A percentile compares a stretch with the other conserved stretches of the same genome.
phyloP scores from a whole-genome alignment of 345 rosid species.

The Salix purpurea region DNA sequence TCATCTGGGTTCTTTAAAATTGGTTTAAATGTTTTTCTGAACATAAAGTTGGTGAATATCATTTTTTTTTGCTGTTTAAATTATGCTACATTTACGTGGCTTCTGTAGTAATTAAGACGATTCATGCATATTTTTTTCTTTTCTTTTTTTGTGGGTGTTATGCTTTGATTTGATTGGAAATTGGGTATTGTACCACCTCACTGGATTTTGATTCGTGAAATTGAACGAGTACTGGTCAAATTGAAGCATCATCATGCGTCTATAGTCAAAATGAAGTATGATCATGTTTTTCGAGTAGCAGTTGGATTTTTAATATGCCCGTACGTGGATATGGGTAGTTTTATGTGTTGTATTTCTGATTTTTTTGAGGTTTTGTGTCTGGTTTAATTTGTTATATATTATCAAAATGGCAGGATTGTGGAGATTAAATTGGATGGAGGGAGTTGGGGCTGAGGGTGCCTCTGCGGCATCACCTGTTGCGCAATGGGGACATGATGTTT shows the following conservation, averaged over 20 bases:
- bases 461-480: conserved; percentile 57
- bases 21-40: background rate
- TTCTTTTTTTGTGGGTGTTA: background rate
- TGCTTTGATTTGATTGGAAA: background rate
- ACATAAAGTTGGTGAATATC: background rate
- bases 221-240: background rate
- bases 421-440: conserved; percentile 55
- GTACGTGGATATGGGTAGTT: background rate
- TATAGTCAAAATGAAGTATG: too few relatives aligned
- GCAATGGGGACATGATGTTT: conserved; percentile 62
- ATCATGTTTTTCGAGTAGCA: background rate
- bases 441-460: conserved; percentile 58
- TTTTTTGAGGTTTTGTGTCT: background rate
- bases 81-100: background rate
- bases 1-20: background rate
- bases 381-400: conserved; percentile 13
- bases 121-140: background rate
- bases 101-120: background rate
- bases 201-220: background rate
- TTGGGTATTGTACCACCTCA: background rate
- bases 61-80: background rate
- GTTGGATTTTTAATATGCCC: background rate
- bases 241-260: background rate
- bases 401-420: conserved; percentile 26
- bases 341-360: background rate